phyloP scores from a whole-genome alignment of 1,284 basidiomycete species.

The Cyathus olla region DNA sequence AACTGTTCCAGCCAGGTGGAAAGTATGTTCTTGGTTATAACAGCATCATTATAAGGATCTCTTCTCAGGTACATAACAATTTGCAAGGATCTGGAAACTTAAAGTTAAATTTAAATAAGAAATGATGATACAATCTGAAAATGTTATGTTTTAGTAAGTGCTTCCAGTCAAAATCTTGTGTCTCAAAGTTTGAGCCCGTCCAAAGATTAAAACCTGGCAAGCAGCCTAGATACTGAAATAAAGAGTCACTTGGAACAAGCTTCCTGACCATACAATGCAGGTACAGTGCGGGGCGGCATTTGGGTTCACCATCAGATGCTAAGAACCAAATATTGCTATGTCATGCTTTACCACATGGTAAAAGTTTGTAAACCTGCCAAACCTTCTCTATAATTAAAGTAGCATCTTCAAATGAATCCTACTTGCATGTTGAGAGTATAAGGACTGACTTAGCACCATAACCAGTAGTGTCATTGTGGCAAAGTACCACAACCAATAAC shows the following conservation, averaged over 20 bases:
- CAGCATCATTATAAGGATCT: background rate
- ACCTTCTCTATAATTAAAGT: slow-evolving; percentile 19
- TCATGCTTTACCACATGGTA: slow-evolving; percentile 24
- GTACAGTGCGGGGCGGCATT: slow-evolving; percentile 27
- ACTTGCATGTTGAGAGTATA: too few relatives aligned
- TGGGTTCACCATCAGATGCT: too few relatives aligned
- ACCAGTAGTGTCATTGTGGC: slow-evolving; percentile 7
- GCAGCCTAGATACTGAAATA: slow-evolving; percentile 4
- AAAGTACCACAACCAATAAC: slow-evolving; percentile 14
- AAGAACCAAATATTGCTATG: slow-evolving; percentile 29
- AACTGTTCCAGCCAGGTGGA: slow-evolving; percentile 1
- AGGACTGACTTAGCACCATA: slow-evolving; percentile 21
- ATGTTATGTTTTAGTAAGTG: slow-evolving; percentile 9
- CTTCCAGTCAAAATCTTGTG: slow-evolving; percentile 20
- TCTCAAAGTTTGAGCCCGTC: slow-evolving; percentile 10
- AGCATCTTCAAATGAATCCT: slow-evolving; percentile 8
- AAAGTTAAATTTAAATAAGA: too few relatives aligned
- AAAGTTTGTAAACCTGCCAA: slow-evolving; percentile 26
- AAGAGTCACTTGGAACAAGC: slow-evolving; percentile 4
- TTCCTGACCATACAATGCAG: slow-evolving; percentile 22
- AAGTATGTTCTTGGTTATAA: slow-evolving; percentile 2
- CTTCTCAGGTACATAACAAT: background rate
- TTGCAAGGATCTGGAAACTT: background rate
- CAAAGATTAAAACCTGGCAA: too few relatives aligned
- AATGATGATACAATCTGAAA: background rate